A percentile compares a stretch with the other conserved stretches of the same genome.
Evolutionary conservation across 148 eudicot species (phyloP).

Genomic region (Fagopyrum esculentum): DNA sequence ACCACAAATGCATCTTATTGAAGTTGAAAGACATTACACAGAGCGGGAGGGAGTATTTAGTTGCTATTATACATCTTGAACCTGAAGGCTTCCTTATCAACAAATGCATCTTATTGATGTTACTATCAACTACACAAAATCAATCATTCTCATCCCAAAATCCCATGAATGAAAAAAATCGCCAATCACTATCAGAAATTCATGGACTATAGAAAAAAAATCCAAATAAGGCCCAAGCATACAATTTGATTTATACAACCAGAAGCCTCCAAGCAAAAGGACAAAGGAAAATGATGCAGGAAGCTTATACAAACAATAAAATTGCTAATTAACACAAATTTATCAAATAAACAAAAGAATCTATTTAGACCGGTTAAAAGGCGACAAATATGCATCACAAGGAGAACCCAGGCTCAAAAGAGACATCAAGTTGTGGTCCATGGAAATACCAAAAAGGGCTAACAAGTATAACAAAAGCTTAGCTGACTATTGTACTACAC

Average conservation of each 20-base stretch:
- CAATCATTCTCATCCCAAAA: neutral
- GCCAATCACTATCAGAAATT: neutral
- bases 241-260: neutral
- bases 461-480: too few relatives aligned
- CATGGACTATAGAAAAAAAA: neutral
- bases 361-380: neutral
- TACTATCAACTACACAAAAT: too few relatives aligned
- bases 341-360: neutral
- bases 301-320: neutral
- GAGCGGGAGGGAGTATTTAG: too few relatives aligned
- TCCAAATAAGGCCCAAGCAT: neutral
- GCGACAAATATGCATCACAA: neutral
- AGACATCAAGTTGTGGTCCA: too few relatives aligned
- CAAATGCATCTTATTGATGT: too few relatives aligned
- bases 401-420: too few relatives aligned
- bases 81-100: too few relatives aligned
- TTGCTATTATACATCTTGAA: too few relatives aligned
- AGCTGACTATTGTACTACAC: too few relatives aligned
- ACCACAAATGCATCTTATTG: neutral
- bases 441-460: too few relatives aligned
- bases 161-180: neutral
- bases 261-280: slow-evolving; percentile 10
- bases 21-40: too few relatives aligned
- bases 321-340: neutral
- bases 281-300: neutral